phyloP scores from a whole-genome alignment of 2,329 filamentous ascomycete species.

The Microcyclosporella mali region DNA sequence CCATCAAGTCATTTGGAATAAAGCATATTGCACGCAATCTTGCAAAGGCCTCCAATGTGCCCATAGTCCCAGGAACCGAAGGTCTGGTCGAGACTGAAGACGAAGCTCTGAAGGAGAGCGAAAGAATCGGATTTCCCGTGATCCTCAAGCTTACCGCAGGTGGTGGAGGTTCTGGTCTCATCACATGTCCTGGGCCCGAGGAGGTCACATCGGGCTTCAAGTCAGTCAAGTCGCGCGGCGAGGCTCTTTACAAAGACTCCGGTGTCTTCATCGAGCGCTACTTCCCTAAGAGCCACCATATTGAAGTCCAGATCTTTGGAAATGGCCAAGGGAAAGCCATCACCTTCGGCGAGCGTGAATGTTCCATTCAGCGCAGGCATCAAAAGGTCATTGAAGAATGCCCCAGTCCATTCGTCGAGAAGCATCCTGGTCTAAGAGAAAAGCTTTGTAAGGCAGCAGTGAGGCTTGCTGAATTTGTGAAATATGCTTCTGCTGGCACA shows the following conservation, averaged over 20 bases:
- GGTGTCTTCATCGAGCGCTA: conserved; percentile 82
- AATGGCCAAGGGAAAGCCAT: conserved; percentile 73
- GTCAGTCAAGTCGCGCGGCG: conserved; percentile 64
- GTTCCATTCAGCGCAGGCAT: conserved; percentile 77
- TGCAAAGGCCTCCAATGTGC: conserved; percentile 48
- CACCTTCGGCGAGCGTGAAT: conserved; percentile 81
- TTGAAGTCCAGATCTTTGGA: conserved; percentile 87
- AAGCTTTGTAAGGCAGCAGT: conserved; percentile 64
- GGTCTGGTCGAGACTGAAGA: conserved; percentile 44
- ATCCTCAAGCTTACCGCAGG: conserved; percentile 52
- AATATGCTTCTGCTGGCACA: conserved; percentile 80
- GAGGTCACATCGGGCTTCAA: conserved; percentile 61
- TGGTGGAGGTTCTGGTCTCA: conserved; percentile 74
- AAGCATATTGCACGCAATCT: conserved; percentile 54
- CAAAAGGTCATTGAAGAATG: conserved; percentile 91
- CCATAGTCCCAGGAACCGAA: conserved; percentile 50
- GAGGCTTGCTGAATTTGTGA: conserved; percentile 50
- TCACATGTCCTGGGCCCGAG: conserved; percentile 61
- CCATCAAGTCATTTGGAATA: conserved; percentile 45
- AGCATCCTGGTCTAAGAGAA: conserved; percentile 51
- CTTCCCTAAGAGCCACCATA: conserved; percentile 71
- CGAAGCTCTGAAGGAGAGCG: conserved; percentile 41
- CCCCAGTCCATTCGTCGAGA: conserved; percentile 62
- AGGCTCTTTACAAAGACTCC: conserved; percentile 71
- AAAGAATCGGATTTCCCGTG: conserved; percentile 46